These are phyloP conservation scores for Sporothrix curviconia DNA, from an alignment of 2,329 filamentous ascomycete genomes.

Conservation along the genomic window DNA sequence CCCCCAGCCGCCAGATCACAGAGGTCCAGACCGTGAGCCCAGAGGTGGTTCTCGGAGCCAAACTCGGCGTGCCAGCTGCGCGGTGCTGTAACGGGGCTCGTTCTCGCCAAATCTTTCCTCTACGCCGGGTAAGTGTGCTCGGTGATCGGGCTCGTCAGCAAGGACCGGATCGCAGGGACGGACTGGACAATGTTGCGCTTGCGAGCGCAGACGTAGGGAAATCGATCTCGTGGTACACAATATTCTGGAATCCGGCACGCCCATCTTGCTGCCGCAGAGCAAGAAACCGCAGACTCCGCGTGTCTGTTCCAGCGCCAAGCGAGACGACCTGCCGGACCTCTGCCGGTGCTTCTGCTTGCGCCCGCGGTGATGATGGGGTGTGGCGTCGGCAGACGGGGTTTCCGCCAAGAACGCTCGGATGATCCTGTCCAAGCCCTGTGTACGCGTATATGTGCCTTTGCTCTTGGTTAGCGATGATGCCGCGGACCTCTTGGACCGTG, in stretches of 20 bases:
- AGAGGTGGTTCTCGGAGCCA: conserved; percentile 36
- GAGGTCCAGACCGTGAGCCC: conserved; percentile 63
- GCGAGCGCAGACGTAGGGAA: conserved; percentile 65
- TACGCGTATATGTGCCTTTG: conserved; percentile 85
- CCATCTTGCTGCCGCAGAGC: conserved; percentile 22
- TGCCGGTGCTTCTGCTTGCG: not conserved
- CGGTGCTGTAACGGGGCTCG: not conserved
- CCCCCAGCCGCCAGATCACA: conserved; percentile 43
- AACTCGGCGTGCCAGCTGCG: conserved; percentile 38
- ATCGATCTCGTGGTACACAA: conserved; percentile 89
- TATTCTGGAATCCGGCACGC: conserved; percentile 24
- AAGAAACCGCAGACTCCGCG: conserved; percentile 72
- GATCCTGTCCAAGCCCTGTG: conserved; percentile 71
- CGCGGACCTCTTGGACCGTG: too few relatives aligned
- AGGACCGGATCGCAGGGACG: conserved; percentile 34
- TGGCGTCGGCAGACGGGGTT: conserved; percentile 19
- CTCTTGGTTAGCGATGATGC: conserved; percentile 24
- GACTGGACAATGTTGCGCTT: conserved; percentile 55
- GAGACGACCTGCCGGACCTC: conserved; percentile 72
- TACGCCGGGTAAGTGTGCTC: too few relatives aligned
- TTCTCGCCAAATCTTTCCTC: too few relatives aligned
- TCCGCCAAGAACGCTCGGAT: conserved; percentile 62
- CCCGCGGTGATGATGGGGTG: conserved; percentile 1
- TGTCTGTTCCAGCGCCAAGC: conserved; percentile 89
- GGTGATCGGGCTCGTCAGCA: conserved; percentile 31